Evolutionary conservation across 371 early-diverging fungal species (phyloP), one percentile per base, ranked within the genome.

Genomic region (Chytridiales sp.): DNA sequence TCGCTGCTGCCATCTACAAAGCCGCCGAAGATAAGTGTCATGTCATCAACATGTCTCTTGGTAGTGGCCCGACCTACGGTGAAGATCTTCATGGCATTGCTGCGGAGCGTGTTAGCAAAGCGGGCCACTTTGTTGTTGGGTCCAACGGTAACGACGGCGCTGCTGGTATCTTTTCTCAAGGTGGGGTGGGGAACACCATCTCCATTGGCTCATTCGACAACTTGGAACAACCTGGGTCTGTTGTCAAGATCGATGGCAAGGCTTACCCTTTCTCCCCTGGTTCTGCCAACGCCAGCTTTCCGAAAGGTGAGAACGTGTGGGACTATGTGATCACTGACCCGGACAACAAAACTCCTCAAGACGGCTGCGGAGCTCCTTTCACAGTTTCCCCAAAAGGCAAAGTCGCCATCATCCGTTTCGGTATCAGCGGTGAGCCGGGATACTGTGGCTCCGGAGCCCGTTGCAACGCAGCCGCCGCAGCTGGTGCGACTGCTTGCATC

Each of bases 11-110:
- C 11, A 63, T 56, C 17, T 49, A 49, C 38, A 66, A 59, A 36
- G 92, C 92, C 0, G 77, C 76, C 59, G 63, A 70, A 0, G 87
- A 89, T 60, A 82, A 86, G 4, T 84, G 87, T 64, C 60, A 79
- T 31, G 35, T 78, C 30, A 62, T 78, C 48, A 68, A 84, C 68
- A 74, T 92, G 58, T 87, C 87, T 57, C 64, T 91, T 42, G 93
- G 93, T 30, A 78, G 77, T 5, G 73, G 78, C 17, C 77, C 78
- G n/a, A n/a, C n/a, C 78, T 56, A n/a, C n/a, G n/a, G n/a, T n/a
- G n/a, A n/a, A 11, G 26, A 21, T 29, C 30, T n/a, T 13, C 31
- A 69, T 19, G 44, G 35, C 17, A 50, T n/a, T n/a, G 40, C 29
- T 49, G 49, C 1, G n/a, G n/a, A n/a, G n/a, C n/a, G n/a, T n/a